Evolutionary conservation across 1,284 basidiomycete genomes (phyloP).

Genomic region (Fomitopsis palustris): DNA sequence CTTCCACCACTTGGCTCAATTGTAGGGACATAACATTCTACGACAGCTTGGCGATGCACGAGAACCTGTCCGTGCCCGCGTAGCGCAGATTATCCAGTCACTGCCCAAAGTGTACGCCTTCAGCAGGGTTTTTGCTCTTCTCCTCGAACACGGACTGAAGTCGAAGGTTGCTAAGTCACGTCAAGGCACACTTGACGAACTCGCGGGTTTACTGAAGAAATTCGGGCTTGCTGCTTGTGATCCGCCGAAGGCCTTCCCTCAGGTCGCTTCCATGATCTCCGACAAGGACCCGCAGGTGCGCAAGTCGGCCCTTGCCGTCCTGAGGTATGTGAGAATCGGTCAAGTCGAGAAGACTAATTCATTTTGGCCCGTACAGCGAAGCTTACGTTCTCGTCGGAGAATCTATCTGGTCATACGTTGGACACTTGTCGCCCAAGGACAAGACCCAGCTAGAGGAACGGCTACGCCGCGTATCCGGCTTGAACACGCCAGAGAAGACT

Average conservation of each 20-base stretch:
- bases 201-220: slow-evolving; percentile 74
- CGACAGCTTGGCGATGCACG: slow-evolving; percentile 76
- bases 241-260: slow-evolving; percentile 75
- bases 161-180: slow-evolving; percentile 90
- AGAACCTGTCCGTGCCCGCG: slow-evolving; percentile 68
- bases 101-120: slow-evolving; percentile 84
- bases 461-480: slow-evolving; percentile 75
- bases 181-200: slow-evolving; percentile 82
- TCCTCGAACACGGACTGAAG: slow-evolving; percentile 84
- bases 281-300: slow-evolving; percentile 88
- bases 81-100: slow-evolving; percentile 69
- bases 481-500: slow-evolving; percentile 47
- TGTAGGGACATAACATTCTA: slow-evolving; percentile 6
- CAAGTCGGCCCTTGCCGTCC: slow-evolving; percentile 73
- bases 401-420: slow-evolving; percentile 80
- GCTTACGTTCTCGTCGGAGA: slow-evolving; percentile 84
- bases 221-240: slow-evolving; percentile 83
- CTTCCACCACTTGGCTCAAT: neutral
- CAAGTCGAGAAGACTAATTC: neutral
- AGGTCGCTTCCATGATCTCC: slow-evolving; percentile 78
- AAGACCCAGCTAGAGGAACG: slow-evolving; percentile 91
- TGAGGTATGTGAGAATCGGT: slow-evolving; percentile 49
- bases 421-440: slow-evolving; percentile 78
- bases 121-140: slow-evolving; percentile 83
- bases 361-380: slow-evolving; percentile 46